Base-by-base conservation (phyloP, 345 rosid genomes). In the Crucihimalaya himalaica region DNA sequence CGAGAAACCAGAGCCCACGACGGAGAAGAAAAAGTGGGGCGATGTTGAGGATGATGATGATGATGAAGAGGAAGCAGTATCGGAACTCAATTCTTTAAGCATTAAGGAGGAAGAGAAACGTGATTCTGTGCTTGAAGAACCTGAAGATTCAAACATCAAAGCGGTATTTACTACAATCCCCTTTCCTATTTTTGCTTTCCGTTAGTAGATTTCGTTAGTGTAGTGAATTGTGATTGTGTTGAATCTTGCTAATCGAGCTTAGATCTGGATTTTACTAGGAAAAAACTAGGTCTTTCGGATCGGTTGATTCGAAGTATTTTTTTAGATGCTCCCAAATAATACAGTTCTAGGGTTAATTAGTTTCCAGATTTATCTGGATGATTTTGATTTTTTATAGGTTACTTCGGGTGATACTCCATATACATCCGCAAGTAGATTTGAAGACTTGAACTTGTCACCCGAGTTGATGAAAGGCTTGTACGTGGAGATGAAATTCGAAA, bases 381-480 rank as follows among this genome's bases (percentile, higher is more conserved):
- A 16, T 42, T 63, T 63, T 58, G 63, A 15, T 11, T 8, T 40
- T n/a, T 43, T 35, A 37, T 50, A 95, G 98, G 94, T 92, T 70
- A 84, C 90, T 3, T 29, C 91, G 0, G 91, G 92, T 14, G 92
- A 90, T 39, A 95, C 97, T 1, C 97, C 91, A 0, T 95, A 95
- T 63, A 81, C 94, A 1, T 95, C 99, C 0, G 97, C 98, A 0
- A 74, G 84, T 46, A 76, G 83, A 3, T 95, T 92, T 68, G 99
- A 95, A 51, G 99, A 95, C 45, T 84, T 95, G 80, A 90, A 85
- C 59, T 75, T 92, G 47, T 82, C 97, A 0, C 85, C 86, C 0
- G 98, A 95, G 65, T 70, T 95, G 67, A 70, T 95, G 77, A 95
- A 95, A 80, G 99, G 96, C 10, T 75, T 95, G 35, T 95, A 95